Evolutionary conservation across 805 yeast genomes (phyloP), one percentile per base, ranked within the genome.

Genomic region (Pichia phayaonensis): DNA sequence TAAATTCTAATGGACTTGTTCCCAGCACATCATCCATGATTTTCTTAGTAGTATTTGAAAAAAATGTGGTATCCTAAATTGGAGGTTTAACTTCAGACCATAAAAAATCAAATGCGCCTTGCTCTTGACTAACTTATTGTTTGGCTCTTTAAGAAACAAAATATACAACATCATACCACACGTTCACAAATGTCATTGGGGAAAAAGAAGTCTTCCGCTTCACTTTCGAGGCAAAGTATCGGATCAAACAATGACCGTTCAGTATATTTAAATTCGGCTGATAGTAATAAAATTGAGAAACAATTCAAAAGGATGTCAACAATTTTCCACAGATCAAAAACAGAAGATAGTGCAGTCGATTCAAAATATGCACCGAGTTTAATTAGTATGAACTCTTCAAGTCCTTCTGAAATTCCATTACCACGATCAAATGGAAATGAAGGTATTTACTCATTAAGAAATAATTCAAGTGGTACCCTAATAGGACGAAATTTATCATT

Each of bases 391-490:
- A 29, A 40, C 6, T 18, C 40, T 4, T 24, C 34, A 21, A 34
- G 38, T 22, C 40, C 50, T 10, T 16, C 27, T 2, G 46, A 45
- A 24, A 20, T 49, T 20, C 49, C 48, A 41, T 21, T 41, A 15
- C 48, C 52, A 8, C 42, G 34, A 15, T 41, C 48, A 21, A 13
- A 12, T n/a, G 40, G 27, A 22, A 20, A 23, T 34, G n/a, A 39
- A 10, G 42, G 48, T 36, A 13, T 50, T 18, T 55, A 51, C 50
- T 29, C 51, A 2, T 34, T 48, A 20, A 36, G 22, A 22, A 51
- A 51, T 31, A 51, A 43, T 12, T 54, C 50, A 54, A 58, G 48
- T 55, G 61, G 54, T 51, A 60, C 52, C 51, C 62, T 7, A 59
- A 57, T 21, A 54, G 38, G 46, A 11, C 40, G 43, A 22, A 39